Conservation (phyloP, 2,329 filamentous ascomycete genomes). For the Laburnicola sp. region DNA sequence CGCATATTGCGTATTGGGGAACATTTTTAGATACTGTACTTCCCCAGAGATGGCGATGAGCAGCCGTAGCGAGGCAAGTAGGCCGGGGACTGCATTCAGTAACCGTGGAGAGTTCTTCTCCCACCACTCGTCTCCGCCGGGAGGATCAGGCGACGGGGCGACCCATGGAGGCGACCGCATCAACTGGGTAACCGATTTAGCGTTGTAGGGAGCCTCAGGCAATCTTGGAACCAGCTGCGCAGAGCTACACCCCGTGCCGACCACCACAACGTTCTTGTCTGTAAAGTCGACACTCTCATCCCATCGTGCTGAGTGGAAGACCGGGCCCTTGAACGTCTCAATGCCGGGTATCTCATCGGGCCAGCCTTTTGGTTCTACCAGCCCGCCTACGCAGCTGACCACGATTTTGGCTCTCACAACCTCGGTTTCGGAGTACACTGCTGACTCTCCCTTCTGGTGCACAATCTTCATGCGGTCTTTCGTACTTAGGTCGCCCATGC, state of each 20-base stretch:
- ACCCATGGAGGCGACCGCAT: slow-evolving; percentile 64
- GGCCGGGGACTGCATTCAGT: slow-evolving; percentile 55
- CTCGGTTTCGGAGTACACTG: slow-evolving; percentile 56
- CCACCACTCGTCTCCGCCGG: slow-evolving; percentile 49
- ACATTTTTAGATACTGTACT: slow-evolving; percentile 53
- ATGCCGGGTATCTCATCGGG: slow-evolving; percentile 56
- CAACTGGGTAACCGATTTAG: slow-evolving; percentile 61
- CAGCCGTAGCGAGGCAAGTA: slow-evolving; percentile 53
- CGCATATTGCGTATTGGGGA: slow-evolving; percentile 47
- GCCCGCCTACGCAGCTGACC: slow-evolving; percentile 57
- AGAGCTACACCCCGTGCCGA: slow-evolving; percentile 62
- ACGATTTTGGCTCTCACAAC: slow-evolving; percentile 59
- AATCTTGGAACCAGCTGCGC: slow-evolving; percentile 60
- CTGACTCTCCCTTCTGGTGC: slow-evolving; percentile 48
- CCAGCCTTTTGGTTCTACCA: slow-evolving; percentile 59
- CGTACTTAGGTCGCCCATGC: slow-evolving; percentile 57
- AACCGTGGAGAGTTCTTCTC: slow-evolving; percentile 53
- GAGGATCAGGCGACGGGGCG: slow-evolving; percentile 46
- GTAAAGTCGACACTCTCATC: slow-evolving; percentile 56
- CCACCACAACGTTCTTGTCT: slow-evolving; percentile 60
- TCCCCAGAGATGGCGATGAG: slow-evolving; percentile 50
- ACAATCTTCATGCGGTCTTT: slow-evolving; percentile 52
- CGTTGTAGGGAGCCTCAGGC: slow-evolving; percentile 51
- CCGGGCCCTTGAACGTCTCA: slow-evolving; percentile 58
- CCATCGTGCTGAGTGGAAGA: slow-evolving; percentile 63